Conservation (phyloP, 73 alveolate species). For the Uronychia binucleata region DNA sequence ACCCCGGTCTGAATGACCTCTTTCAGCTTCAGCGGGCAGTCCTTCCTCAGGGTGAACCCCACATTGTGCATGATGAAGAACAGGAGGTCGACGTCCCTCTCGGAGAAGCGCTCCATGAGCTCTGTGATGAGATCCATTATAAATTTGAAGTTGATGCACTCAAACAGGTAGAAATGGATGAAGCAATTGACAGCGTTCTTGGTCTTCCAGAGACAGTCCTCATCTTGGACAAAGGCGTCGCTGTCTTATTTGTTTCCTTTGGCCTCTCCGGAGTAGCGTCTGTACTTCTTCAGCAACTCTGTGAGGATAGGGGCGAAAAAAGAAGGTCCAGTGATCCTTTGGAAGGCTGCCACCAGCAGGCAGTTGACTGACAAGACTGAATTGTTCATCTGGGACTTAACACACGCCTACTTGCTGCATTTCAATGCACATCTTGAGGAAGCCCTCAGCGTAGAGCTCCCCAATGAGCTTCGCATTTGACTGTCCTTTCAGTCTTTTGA, state of each 20-base stretch:
- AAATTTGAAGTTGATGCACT: slow-evolving; percentile 19
- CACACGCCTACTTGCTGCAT: neutral
- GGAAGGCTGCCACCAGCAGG: slow-evolving; percentile 44
- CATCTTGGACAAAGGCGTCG: slow-evolving; percentile 8
- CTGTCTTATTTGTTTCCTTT: neutral
- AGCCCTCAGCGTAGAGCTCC: slow-evolving; percentile 25
- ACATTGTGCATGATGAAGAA: slow-evolving; percentile 61
- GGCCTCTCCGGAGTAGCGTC: slow-evolving; percentile 5
- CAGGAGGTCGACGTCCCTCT: slow-evolving; percentile 46
- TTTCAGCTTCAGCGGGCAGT: slow-evolving; percentile 39
- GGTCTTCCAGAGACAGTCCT: too few species aligned
- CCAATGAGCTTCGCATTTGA: slow-evolving; percentile 10
- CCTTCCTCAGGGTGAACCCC: slow-evolving; percentile 56
- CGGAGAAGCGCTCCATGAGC: slow-evolving; percentile 27
- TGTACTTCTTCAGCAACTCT: slow-evolving; percentile 3
- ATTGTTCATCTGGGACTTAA: slow-evolving; percentile 12
- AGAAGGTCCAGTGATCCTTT: slow-evolving; percentile 36
- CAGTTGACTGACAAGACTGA: slow-evolving; percentile 61
- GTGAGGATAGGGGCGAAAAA: slow-evolving; percentile 40
- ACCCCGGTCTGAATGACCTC: slow-evolving; percentile 35
- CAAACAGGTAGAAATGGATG: slow-evolving; percentile 59
- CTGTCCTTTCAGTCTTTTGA: neutral
- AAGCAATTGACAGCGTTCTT: slow-evolving; percentile 47
- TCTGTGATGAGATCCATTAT: slow-evolving; percentile 40
- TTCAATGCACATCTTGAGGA: slow-evolving; percentile 13